Evolutionary conservation across 768 basidiomycete genomes (phyloP), one percentile per base, ranked within the genome.

Genomic region (Macrolepiota fuliginosa): DNA sequence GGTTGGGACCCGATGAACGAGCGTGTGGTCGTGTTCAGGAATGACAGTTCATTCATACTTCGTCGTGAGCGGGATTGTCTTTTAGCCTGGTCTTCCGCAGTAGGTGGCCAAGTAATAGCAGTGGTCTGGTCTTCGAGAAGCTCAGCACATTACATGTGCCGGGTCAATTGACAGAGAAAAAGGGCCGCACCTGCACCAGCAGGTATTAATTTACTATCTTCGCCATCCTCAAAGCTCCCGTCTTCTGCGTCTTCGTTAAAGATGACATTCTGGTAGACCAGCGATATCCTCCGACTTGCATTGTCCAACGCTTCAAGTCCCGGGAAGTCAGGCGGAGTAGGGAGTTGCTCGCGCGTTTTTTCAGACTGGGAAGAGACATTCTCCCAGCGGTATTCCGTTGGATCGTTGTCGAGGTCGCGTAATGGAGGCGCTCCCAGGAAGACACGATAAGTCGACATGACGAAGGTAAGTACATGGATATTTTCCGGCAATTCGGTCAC

Each of bases 201-300:
- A 13, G 29, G 46, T 45, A 40, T 19, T 46, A 29, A 56, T 61
- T 55, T 61, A 55, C 65, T 53, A 13, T 62, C 61, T 19, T 67
- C 42, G 6, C 19, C 64, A 22, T 57, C 53, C 11, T 45, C 35
- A 29, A 60, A 54, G 50, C 59, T 62, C 19, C 66, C 63, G 9
- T 68, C 65, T 22, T 62, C 69, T 7, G 67, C 29, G 27, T 73
- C 71, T 15, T 84, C 80, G 47, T 80, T 74, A 63, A 91, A 91
- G n/a, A 90, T 88, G 29, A 86, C 78, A 58, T 90, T 89, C 67
- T 86, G 77, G 66, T 92, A 92, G 24, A 91, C 71, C 54, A 82
- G 60, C 0, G 91, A 92, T 47, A 93, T 86, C 40, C 87, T 78
- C n/a, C 78, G 77, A 68, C 82, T 89, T 7, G 88, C 89, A 3